Percentiles rank a stretch among this genome's conserved stretches.
phyloP scores from a whole-genome alignment of 2,329 filamentous ascomycete genomes.

The Colletotrichum sidae region DNA sequence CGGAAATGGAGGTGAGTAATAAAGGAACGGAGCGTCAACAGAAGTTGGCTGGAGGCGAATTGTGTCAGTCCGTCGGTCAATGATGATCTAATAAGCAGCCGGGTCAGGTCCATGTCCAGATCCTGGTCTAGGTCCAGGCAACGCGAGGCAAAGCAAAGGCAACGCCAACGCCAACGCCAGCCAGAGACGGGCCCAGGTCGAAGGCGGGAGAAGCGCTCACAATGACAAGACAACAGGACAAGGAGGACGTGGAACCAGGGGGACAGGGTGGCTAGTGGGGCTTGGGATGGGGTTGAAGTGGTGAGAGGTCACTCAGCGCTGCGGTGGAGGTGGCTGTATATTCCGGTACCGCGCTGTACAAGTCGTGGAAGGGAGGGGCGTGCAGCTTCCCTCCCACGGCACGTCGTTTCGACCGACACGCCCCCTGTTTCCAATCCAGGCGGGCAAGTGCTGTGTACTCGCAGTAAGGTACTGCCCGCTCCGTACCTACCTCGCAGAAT shows the following conservation, averaged over 20 bases:
- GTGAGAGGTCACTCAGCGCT: no score
- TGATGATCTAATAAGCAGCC: slow-evolving; percentile 38
- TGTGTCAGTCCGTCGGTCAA: slow-evolving; percentile 35
- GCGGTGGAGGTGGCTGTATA: no score
- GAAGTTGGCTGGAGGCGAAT: slow-evolving; percentile 35
- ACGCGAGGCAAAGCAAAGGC: slow-evolving; percentile 12
- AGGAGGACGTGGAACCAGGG: slow-evolving; percentile 35
- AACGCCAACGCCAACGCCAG: no score
- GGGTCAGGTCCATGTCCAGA: slow-evolving; percentile 21
- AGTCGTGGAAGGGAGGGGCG: no score
- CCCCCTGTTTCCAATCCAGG: no score
- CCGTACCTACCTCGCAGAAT: no score
- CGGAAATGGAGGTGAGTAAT: slow-evolving; percentile 27
- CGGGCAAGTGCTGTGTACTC: no score
- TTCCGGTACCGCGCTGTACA: no score
- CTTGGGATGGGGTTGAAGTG: slow-evolving; percentile 11
- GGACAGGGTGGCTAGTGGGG: slow-evolving; percentile 37
- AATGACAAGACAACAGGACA: slow-evolving; percentile 36
- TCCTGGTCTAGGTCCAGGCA: slow-evolving; percentile 25
- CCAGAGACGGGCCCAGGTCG: slow-evolving; percentile 28
- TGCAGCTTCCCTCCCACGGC: no score
- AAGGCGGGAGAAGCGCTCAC: slow-evolving; percentile 38
- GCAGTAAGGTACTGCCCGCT: no score
- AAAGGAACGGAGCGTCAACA: slow-evolving; percentile 10
- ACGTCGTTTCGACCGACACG: no score